Evolutionary conservation across 2,329 filamentous ascomycete species (phyloP).

Genomic region (Fusarium algeriense): DNA sequence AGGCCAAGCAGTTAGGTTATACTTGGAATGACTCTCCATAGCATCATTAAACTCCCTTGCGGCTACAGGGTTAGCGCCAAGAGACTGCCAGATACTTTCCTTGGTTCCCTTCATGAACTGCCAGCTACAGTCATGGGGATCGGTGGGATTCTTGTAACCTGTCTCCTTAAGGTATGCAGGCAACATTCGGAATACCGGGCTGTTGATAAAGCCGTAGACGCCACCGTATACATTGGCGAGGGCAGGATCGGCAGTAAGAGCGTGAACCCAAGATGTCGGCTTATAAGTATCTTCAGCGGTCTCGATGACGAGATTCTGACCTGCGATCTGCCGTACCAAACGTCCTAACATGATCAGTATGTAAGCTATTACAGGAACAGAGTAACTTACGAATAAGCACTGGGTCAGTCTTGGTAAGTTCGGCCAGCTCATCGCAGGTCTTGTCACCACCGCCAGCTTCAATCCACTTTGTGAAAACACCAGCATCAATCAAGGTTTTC

Average conservation of each 20-base stretch:
- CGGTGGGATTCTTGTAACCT: constrained; percentile 52
- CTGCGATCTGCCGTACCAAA: constrained; percentile 53
- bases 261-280: constrained; percentile 50
- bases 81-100: constrained; percentile 50
- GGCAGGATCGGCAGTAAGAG: constrained; percentile 47
- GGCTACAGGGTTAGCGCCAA: constrained; percentile 48
- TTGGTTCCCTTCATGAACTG: constrained; percentile 48
- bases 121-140: constrained; percentile 50
- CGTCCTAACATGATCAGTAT: constrained; percentile 42
- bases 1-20: constrained; percentile 54
- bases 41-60: constrained; percentile 51
- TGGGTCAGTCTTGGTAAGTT: constrained; percentile 50
- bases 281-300: constrained; percentile 51
- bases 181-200: constrained; percentile 49
- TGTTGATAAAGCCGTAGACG: constrained; percentile 51
- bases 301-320: constrained; percentile 53
- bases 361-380: not conserved
- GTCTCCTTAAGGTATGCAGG: constrained; percentile 51
- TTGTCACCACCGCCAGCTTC: constrained; percentile 47
- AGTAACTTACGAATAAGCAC: constrained; percentile 49
- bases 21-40: constrained; percentile 55
- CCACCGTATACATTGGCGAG: constrained; percentile 50
- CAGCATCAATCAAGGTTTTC: constrained; percentile 55
- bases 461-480: constrained; percentile 54
- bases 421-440: constrained; percentile 50